Evolutionary conservation across 768 basidiomycete species (phyloP), one percentile per base, ranked within the genome.

Genomic region (Tubosaeta sp.): DNA sequence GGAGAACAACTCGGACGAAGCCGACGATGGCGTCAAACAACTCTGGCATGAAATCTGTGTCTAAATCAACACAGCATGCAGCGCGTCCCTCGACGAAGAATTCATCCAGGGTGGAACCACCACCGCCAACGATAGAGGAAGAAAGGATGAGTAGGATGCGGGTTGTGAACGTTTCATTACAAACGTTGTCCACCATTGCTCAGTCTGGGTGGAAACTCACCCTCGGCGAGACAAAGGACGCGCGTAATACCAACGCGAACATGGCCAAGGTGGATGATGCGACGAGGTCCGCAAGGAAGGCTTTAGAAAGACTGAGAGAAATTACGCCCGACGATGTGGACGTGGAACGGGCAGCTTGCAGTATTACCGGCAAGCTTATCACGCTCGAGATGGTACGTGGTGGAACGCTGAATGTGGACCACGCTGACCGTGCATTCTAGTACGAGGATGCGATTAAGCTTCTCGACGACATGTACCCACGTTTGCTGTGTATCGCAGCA

Each of bases 261-360:
- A 66, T 52, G 14, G 71, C 70, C n/a, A 73, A 63, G 32, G 59
- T 68, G 21, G 61, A 73, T 14, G 69, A 72, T 7, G 63, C 69
- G 9, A 58, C 49, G 16, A 49, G 29, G 29, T 32, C 73, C 16
- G 79, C 79, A 0, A 62, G 71, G 14, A 72, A 70, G 45, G 73
- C 79, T 46, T 63, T 91, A 8, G 52, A 51, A 1, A 56, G 65
- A 3, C 68, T 91, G 38, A 71, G 88, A 44, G 61, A 60, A 29
- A 46, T 78, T 18, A 69, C 66, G 40, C 69, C 76, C 0, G 72
- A 70, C 3, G 77, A 79, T 55, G 14, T 87, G 9, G 84, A 90
- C 55, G 75, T 90, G 6, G 90, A 92, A 67, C 76, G 84, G 32
- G 87, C 86, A 2, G 89, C 85, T 1, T 76, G 76, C 44, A 83